Percentiles rank a stretch among this genome's conserved stretches.
Evolutionary conservation across 805 yeast species (phyloP).

Genomic region (Tetrapisispora fleetii): DNA sequence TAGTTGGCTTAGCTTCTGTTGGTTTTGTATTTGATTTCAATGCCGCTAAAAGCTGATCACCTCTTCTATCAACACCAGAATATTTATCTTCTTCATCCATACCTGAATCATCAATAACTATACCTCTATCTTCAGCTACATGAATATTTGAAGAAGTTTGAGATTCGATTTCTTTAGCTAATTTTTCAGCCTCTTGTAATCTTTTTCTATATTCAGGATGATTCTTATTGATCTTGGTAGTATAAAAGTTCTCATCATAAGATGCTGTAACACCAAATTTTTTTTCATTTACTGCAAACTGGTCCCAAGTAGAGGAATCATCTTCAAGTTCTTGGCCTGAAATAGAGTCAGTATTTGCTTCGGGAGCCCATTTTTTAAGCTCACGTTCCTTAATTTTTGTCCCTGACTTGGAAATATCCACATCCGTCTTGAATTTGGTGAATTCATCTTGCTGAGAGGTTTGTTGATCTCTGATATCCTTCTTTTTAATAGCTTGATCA

Average conservation of each 20-base stretch:
- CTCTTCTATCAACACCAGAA: constrained; percentile 72
- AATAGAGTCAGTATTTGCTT: constrained; percentile 22
- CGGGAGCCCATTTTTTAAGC: constrained; percentile 80
- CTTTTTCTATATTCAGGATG: constrained; percentile 67
- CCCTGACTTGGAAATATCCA: constrained; percentile 59
- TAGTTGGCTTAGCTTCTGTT: constrained; percentile 25
- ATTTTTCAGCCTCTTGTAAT: constrained; percentile 56
- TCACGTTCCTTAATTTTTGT: constrained; percentile 50
- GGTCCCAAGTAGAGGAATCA: constrained; percentile 60
- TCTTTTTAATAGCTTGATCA: constrained; percentile 1
- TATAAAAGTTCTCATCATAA: constrained; percentile 75
- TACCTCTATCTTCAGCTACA: constrained; percentile 85
- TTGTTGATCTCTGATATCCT: constrained; percentile 1
- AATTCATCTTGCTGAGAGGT: constrained; percentile 10
- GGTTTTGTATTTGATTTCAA: constrained; percentile 25
- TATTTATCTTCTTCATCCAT: constrained; percentile 93
- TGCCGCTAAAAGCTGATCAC: constrained; percentile 28
- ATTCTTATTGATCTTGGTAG: constrained; percentile 60
- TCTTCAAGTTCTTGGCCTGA: constrained; percentile 30
- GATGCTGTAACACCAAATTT: constrained; percentile 83
- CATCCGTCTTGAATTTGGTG: constrained; percentile 63
- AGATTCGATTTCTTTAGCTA: constrained; percentile 78
- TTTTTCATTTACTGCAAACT: constrained; percentile 81
- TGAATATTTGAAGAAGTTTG: constrained; percentile 60
- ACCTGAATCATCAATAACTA: constrained; percentile 68